Evolutionary conservation across 2,329 filamentous ascomycete species (phyloP).

Genomic region (Fusarium sp.): DNA sequence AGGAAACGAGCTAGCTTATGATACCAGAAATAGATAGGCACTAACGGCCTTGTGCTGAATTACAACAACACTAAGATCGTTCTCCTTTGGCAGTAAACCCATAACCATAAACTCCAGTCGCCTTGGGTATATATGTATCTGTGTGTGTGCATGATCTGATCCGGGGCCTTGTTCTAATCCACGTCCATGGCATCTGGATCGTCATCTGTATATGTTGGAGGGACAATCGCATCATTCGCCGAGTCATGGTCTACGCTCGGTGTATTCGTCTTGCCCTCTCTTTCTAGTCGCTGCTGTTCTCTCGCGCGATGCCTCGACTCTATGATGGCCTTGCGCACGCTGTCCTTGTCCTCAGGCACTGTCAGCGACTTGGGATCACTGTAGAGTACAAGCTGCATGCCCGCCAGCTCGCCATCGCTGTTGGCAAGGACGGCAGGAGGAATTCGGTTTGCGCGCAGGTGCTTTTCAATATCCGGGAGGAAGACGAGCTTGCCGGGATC

Average conservation of each 20-base stretch:
- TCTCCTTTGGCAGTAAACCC: conserved; percentile 4
- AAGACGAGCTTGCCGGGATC: conserved; percentile 76
- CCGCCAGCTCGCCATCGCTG: conserved; percentile 65
- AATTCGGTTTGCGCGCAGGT: conserved; percentile 77
- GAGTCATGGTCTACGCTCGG: conserved; percentile 18
- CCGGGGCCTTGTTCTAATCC: conserved; percentile 54
- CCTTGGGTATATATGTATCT: conserved; percentile 41
- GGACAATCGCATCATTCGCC: conserved; percentile 7
- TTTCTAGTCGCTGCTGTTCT: conserved; percentile 64
- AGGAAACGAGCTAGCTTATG: conserved; percentile 26
- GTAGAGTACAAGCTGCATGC: conserved; percentile 86
- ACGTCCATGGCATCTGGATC: conserved; percentile 77
- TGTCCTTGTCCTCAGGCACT: conserved; percentile 79
- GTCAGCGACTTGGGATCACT: conserved; percentile 80
- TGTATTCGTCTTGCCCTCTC: conserved; percentile 39
- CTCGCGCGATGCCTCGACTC: conserved; percentile 79
- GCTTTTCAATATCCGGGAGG: conserved; percentile 86
- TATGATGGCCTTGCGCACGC: conserved; percentile 84
- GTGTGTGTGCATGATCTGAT: conserved; percentile 6
- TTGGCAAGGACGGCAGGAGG: conserved; percentile 73
- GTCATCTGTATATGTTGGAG: conserved; percentile 43
- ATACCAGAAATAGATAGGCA: conserved; percentile 20
- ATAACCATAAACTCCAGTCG: conserved; percentile 39
- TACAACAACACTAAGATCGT: not conserved
- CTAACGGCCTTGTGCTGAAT: not conserved